Conservation (phyloP, 306 rosid genomes). For the Datisca glomerata region DNA sequence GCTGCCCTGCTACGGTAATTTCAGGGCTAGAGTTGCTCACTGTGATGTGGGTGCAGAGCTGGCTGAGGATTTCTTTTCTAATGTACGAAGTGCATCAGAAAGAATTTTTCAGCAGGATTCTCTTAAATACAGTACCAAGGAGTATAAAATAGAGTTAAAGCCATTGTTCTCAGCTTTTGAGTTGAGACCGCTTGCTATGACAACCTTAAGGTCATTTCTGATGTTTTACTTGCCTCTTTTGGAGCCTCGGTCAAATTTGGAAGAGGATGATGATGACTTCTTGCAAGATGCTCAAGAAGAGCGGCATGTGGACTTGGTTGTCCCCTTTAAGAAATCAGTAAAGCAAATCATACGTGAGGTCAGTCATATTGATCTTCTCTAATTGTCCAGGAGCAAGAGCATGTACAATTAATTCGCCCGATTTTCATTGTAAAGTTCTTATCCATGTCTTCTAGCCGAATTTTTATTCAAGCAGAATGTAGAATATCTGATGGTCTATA, state of each 20-base stretch:
- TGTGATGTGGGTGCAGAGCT: constrained; percentile 62
- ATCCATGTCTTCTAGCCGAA: not conserved
- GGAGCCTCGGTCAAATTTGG: constrained; percentile 62
- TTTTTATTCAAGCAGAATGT: too few relatives aligned
- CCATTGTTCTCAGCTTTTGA: constrained; percentile 78
- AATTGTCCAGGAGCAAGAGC: constrained; percentile 4
- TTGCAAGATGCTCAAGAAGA: constrained; percentile 26
- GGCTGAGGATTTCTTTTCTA: constrained; percentile 37
- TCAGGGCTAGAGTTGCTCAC: constrained; percentile 47
- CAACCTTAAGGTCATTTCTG: constrained; percentile 57
- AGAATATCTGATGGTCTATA: too few relatives aligned
- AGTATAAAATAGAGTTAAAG: constrained; percentile 47
- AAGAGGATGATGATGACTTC: constrained; percentile 61
- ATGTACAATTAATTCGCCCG: not conserved
- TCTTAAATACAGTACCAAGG: constrained; percentile 37
- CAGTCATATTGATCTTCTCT: constrained; percentile 8
- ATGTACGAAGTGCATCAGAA: constrained; percentile 23
- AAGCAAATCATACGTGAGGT: constrained; percentile 87
- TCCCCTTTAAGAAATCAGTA: constrained; percentile 70
- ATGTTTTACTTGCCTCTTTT: constrained; percentile 67
- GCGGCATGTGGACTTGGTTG: constrained; percentile 33
- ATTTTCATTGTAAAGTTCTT: not conserved
- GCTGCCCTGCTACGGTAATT: constrained; percentile 28
- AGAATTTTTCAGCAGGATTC: constrained; percentile 40
- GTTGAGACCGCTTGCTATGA: constrained; percentile 30